Percentiles rank a stretch among this genome's conserved stretches.
phyloP scores from a whole-genome alignment of 2,329 filamentous ascomycete species.

The Fusarium neocosmosporiellum region DNA sequence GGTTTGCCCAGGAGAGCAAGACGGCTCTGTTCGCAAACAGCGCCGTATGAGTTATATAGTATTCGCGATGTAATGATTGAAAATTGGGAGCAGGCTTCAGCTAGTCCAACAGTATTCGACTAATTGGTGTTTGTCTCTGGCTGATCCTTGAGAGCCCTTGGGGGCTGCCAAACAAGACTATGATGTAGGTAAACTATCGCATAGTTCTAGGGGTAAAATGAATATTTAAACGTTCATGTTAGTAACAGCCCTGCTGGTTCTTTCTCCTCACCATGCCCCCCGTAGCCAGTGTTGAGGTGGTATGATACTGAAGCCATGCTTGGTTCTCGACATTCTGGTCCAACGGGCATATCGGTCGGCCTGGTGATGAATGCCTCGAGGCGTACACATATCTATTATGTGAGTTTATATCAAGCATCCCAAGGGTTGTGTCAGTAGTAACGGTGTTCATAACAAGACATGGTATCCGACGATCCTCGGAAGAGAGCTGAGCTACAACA shows the following conservation, averaged over 20 bases:
- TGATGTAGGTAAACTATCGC: neutral
- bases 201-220: neutral
- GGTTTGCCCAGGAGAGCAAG: neutral
- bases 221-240: neutral
- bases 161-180: neutral
- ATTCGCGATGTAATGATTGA: too few relatives aligned
- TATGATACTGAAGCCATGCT: neutral
- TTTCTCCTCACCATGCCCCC: neutral
- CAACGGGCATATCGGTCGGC: neutral
- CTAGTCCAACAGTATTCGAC: neutral
- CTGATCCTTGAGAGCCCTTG: neutral
- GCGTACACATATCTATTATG: neutral
- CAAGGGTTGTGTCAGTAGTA: neutral
- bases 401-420: neutral
- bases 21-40: neutral
- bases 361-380: neutral
- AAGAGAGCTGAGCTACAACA: neutral
- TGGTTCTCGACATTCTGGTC: neutral
- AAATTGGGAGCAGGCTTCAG: neutral
- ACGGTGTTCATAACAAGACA: neutral
- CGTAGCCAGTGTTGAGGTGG: neutral
- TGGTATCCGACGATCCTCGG: neutral
- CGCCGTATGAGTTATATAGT: too few relatives aligned
- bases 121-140: neutral
- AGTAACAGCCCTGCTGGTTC: neutral